A percentile compares a stretch with the other conserved stretches of the same genome.
Conservation (phyloP, 1,139 yeast species). For the Spathaspora sp. region DNA sequence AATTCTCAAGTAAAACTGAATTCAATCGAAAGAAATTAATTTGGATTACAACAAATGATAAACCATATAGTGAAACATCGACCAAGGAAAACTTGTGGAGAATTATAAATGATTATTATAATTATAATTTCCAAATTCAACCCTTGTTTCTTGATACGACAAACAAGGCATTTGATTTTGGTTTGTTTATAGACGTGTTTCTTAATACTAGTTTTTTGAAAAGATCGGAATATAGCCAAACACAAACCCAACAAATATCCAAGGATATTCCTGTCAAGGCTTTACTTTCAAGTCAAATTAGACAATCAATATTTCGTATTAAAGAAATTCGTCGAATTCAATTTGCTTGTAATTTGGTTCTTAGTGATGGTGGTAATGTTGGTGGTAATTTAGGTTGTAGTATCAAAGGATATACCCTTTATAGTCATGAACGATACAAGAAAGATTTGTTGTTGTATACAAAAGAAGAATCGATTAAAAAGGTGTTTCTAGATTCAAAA, state of each 20-base stretch:
- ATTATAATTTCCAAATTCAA: slow-evolving; percentile 49
- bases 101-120: slow-evolving; percentile 59
- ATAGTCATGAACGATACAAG: slow-evolving; percentile 50
- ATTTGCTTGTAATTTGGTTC: slow-evolving; percentile 56
- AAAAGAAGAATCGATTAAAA: slow-evolving; percentile 36
- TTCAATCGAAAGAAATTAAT: slow-evolving; percentile 38
- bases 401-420: slow-evolving; percentile 69
- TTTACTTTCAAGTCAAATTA: slow-evolving; percentile 17
- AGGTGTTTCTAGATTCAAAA: slow-evolving; percentile 51
- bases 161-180: slow-evolving; percentile 44
- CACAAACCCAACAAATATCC: slow-evolving; percentile 9
- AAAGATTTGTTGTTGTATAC: slow-evolving; percentile 45
- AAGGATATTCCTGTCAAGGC: slow-evolving; percentile 11
- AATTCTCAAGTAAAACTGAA: slow-evolving; percentile 28
- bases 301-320: slow-evolving; percentile 48
- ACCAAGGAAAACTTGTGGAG: slow-evolving; percentile 49
- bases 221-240: slow-evolving; percentile 7
- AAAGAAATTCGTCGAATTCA: slow-evolving; percentile 63
- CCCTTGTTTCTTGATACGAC: slow-evolving; percentile 57
- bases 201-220: slow-evolving; percentile 39
- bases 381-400: slow-evolving; percentile 58
- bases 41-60: slow-evolving; percentile 45
- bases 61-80: slow-evolving; percentile 29
- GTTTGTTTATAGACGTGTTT: slow-evolving; percentile 58
- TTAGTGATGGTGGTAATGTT: slow-evolving; percentile 37